Base-by-base conservation (phyloP, 306 rosid genomes). In the Vicia sativa region DNA sequence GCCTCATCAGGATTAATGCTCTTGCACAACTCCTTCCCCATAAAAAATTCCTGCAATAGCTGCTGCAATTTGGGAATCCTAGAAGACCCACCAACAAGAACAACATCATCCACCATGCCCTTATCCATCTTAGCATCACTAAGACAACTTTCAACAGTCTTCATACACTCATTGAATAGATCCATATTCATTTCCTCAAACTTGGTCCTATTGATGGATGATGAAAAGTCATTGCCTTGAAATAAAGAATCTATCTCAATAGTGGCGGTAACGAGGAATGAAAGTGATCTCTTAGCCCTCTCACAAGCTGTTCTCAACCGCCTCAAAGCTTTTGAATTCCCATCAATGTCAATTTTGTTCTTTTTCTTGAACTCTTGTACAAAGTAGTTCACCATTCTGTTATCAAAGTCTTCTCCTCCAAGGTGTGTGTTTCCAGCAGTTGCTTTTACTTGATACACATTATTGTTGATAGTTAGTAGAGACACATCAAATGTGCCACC, bases 221-320 rank as follows among this genome's bases (percentile, higher is more conserved):
- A 55, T 13, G 3, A 55, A 56, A 56, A 29, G 2, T 56, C 62
- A 3, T n/a, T 29, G 23, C 41, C 62, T 56, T 28, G 6, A 7
- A n/a, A 56, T n/a, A 56, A 3, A 28, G 41, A 56, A 5, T 74
- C 66, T 9, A 74, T 0, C 14, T 74, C 60, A 65, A 74, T 74
- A 11, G 29, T 9, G 2, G 72, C 25, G 0, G 0, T 3, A 9
- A 0, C 7, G 13, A 12, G 4, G 0, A 9, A 65, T 0, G 72
- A 65, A 12, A 74, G 60, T 3, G 11, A 18, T 12, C 78, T 74
- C 13, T 65, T 65, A n/a, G 78, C 78, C 1, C 62, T 28, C 62
- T 56, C 62, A 1, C 62, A 56, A 29, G 62, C 62, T 3, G 13
- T 56, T 28, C 62, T n/a, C 41, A 56, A 56, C 41, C 62, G 29